These are phyloP conservation scores for Bolboschoenoplectus hybrid DNA, from an alignment of 202 grass and related monocot species.

Conservation along the genomic window DNA sequence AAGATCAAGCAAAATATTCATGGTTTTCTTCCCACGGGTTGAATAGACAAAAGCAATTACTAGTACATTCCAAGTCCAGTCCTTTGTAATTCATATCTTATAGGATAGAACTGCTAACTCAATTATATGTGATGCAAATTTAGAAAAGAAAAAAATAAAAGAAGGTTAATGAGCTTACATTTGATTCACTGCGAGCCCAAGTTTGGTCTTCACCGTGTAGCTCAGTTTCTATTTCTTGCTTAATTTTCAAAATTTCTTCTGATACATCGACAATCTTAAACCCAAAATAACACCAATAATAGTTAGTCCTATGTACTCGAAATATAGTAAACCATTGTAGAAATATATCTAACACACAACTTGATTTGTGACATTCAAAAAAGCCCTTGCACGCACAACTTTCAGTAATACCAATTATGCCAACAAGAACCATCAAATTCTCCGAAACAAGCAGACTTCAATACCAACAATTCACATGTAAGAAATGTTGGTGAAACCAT, in stretches of 20 bases:
- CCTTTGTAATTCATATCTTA: not conserved
- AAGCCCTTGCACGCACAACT: not conserved
- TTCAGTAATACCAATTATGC: not conserved
- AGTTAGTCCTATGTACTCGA: not conserved
- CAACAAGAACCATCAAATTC: not conserved
- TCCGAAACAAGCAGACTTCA: not conserved
- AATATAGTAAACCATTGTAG: not conserved
- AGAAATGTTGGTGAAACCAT: not conserved
- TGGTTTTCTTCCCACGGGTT: not conserved
- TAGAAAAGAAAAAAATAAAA: not conserved
- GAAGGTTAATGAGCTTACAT: conserved; percentile 51
- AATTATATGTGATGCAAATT: conserved; percentile 9
- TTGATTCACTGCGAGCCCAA: conserved; percentile 70
- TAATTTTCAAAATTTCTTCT: conserved; percentile 84
- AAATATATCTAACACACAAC: conserved; percentile 8
- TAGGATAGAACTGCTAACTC: not conserved
- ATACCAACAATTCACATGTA: not conserved
- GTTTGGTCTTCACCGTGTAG: conserved; percentile 80
- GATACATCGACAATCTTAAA: conserved; percentile 60
- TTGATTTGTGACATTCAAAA: not conserved
- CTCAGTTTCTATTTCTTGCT: conserved; percentile 78
- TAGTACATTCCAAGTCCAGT: not conserved
- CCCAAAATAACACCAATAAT: conserved; percentile 21
- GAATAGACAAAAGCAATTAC: not conserved
- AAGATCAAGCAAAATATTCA: conserved; percentile 5